Evolutionary conservation across 1,139 yeast species (phyloP).

Genomic region (Hemisphaericaspora lyxosophila): DNA sequence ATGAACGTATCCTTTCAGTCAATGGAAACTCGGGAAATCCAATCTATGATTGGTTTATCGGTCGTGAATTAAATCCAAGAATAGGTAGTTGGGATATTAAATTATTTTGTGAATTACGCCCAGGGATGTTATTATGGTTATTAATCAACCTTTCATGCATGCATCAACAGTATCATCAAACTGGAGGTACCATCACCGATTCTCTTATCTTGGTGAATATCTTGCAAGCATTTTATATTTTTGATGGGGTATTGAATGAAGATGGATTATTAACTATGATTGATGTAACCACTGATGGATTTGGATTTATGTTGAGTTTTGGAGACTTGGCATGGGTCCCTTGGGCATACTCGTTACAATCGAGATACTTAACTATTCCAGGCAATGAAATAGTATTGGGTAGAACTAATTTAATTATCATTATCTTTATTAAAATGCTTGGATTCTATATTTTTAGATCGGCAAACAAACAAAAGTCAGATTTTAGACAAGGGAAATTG

Average conservation of each 20-base stretch:
- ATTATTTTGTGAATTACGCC: conserved; percentile 89
- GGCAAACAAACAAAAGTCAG: conserved; percentile 81
- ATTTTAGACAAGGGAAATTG: conserved; percentile 77
- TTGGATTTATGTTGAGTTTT: conserved; percentile 92
- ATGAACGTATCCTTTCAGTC: conserved; percentile 71
- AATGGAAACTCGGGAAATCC: conserved; percentile 83
- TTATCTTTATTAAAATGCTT: conserved; percentile 42
- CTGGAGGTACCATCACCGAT: conserved; percentile 61
- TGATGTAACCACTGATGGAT: conserved; percentile 94
- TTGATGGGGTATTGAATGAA: conserved; percentile 92
- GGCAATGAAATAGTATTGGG: conserved; percentile 62
- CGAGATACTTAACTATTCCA: conserved; percentile 69
- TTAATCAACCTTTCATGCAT: conserved; percentile 74
- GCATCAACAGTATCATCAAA: conserved; percentile 76
- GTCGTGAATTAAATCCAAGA: conserved; percentile 93
- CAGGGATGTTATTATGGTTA: conserved; percentile 88
- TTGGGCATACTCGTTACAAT: conserved; percentile 82
- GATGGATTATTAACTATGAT: conserved; percentile 90
- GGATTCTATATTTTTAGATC: conserved; percentile 86
- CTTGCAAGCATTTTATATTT: conserved; percentile 77
- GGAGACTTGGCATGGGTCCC: conserved; percentile 97
- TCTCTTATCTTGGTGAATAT: conserved; percentile 68
- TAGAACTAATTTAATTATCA: conserved; percentile 26
- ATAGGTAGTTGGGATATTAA: conserved; percentile 84
- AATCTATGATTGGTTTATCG: conserved; percentile 94